Evolutionary conservation across 257 asterid species (phyloP), one percentile per base, ranked within the genome.

Genomic region (Echites panduratus): DNA sequence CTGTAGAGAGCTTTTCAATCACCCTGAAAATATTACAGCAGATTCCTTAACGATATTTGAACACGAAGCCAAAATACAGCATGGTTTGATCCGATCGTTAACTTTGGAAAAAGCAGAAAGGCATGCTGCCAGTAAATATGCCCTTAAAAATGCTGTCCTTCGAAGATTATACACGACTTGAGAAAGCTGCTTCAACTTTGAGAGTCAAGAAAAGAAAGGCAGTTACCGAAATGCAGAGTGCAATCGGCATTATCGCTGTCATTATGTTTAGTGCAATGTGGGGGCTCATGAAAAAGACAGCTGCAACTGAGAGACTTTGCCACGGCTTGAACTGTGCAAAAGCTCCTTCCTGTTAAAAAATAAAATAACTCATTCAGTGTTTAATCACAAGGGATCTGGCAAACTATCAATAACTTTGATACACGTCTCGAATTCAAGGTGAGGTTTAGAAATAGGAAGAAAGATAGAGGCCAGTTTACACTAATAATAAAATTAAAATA

Each of bases 291-390:
- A 95, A 92, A 77, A 83, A 87, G 26, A 95, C 83, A 4, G 90
- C 75, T 4, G 99, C 96, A 44, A 90, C 84, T 19, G 99, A 81
- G 77, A 84, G 88, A 57, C 96, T 87, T 75, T 95, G 99, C 98
- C 99, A 95, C 48, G 90, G 96, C 91, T 95, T 95, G 68, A 95
- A 88, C 86, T 91, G 98, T 17, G 99, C 91, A 84, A 94, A 94
- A 12, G 99, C 99, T 84, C 99, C 99, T 80, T 92, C 99, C 98
- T 94, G 90, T 82, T 68, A 50, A 65, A 73, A 27, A 77, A n/a
- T n/a, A 0, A 38, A 64, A 29, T 45, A 0, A 5, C 41, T 22
- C 1, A 47, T n/a, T 68, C 71, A 66, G 50, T 19, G 17, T n/a
- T 32, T 43, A 22, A 22, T 10, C 35, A 38, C 64, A 57, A 59